A percentile compares a stretch with the other conserved stretches of the same genome.
Evolutionary conservation across 805 yeast species (phyloP).

Genomic region (Cyberlindnera maclurae): DNA sequence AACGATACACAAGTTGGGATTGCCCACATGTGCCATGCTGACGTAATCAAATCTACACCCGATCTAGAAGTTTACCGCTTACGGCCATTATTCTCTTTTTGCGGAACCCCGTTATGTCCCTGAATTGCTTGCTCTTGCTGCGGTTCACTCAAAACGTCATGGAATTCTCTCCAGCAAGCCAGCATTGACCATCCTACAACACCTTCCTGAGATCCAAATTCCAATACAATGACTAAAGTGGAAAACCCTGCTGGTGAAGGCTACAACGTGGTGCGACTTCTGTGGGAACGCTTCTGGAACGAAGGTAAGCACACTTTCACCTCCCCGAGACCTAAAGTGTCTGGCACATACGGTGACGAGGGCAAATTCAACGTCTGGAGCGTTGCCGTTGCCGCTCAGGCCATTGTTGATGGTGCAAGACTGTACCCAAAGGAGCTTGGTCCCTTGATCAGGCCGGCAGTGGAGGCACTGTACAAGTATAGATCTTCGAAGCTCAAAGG

Average conservation of each 20-base stretch:
- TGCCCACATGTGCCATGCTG: too few species aligned
- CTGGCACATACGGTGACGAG: slow-evolving; percentile 44
- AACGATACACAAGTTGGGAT: too few species aligned
- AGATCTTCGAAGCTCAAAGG: slow-evolving; percentile 45
- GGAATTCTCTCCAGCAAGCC: too few species aligned
- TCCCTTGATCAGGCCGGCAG: slow-evolving; percentile 47
- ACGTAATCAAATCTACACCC: too few species aligned
- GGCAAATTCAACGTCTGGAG: slow-evolving; percentile 64
- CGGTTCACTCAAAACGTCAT: too few species aligned
- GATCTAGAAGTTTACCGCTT: too few species aligned
- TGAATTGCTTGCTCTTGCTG: too few species aligned
- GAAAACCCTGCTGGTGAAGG: slow-evolving; percentile 22
- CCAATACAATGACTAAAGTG: too few species aligned
- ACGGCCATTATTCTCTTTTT: too few species aligned
- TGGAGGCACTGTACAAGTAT: slow-evolving; percentile 43
- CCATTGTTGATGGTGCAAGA: slow-evolving; percentile 57
- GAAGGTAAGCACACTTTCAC: slow-evolving; percentile 17
- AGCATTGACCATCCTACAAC: too few species aligned
- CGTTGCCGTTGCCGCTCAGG: slow-evolving; percentile 57
- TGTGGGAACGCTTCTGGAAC: slow-evolving; percentile 22
- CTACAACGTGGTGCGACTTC: slow-evolving; percentile 14
- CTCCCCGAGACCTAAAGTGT: slow-evolving; percentile 21
- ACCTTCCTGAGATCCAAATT: too few species aligned
- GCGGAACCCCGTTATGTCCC: too few species aligned
- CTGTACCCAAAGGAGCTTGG: slow-evolving; percentile 41